These are phyloP conservation scores for Aspergillus sparsus DNA, from an alignment of 495 filamentous ascomycete genomes.

Conservation along the genomic window DNA sequence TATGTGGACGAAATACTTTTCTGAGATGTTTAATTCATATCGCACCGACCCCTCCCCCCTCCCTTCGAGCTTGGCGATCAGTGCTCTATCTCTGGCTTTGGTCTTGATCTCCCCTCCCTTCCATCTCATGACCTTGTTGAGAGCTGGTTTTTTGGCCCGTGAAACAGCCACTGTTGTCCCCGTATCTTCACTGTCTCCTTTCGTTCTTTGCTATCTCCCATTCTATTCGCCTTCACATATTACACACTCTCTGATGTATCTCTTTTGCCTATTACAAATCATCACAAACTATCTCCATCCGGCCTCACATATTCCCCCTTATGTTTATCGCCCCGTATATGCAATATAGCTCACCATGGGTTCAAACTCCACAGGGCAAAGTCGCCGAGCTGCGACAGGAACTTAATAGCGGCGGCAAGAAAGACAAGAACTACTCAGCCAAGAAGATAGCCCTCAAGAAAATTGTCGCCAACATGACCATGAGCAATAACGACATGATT, in stretches of 20 bases:
- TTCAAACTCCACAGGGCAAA: conserved; percentile 76
- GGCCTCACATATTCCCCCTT: conserved; percentile 32
- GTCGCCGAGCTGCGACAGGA: conserved; percentile 95
- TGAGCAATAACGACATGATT: conserved; percentile 99
- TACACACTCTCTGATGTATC: background rate
- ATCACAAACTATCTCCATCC: conserved; percentile 6
- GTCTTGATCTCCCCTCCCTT: conserved; percentile 20
- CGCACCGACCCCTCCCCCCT: conserved; percentile 7
- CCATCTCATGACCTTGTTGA: conserved; percentile 5
- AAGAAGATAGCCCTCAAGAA: conserved; percentile 99
- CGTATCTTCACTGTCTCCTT: conserved; percentile 17
- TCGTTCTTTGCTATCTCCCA: background rate
- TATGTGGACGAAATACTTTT: conserved; percentile 55
- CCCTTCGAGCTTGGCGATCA: background rate
- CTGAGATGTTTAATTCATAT: conserved; percentile 10
- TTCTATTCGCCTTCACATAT: background rate
- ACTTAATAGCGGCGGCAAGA: conserved; percentile 90
- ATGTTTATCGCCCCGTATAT: conserved; percentile 33
- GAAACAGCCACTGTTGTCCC: conserved; percentile 12
- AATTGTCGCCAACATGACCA: conserved; percentile 99
- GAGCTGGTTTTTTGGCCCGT: conserved; percentile 7
- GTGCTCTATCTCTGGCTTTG: conserved; percentile 2
- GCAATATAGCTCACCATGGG: conserved; percentile 40
- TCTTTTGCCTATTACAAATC: conserved; percentile 6
- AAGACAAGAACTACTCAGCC: conserved; percentile 94